Percentiles rank a stretch among this genome's conserved stretches.
Evolutionary conservation across 2,329 filamentous ascomycete species (phyloP).

Genomic region (Clarireedia paspali): DNA sequence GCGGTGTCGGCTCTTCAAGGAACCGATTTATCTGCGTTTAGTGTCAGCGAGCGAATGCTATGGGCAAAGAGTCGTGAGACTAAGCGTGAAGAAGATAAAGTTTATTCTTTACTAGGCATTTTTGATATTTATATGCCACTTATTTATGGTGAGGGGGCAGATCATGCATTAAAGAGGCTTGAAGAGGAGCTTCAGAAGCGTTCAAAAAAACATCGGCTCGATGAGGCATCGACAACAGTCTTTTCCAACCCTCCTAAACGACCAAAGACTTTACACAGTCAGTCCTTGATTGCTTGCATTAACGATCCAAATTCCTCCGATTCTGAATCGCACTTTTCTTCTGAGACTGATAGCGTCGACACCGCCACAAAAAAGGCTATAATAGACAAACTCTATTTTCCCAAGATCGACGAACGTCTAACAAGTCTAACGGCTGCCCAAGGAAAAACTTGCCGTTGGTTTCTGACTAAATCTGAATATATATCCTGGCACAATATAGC

Average conservation of each 20-base stretch:
- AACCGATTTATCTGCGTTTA: constrained; percentile 7
- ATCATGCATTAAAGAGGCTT: constrained; percentile 29
- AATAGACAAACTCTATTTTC: constrained; percentile 32
- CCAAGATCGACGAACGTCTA: constrained; percentile 33
- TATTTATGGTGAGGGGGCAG: constrained; percentile 32
- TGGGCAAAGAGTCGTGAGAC: constrained; percentile 34
- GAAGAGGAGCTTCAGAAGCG: constrained; percentile 28
- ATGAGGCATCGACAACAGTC: constrained; percentile 7
- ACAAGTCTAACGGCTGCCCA: constrained; percentile 32
- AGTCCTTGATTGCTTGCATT: not conserved
- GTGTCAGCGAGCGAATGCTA: constrained; percentile 26
- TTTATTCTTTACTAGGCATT: constrained; percentile 36
- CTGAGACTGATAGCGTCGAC: no score
- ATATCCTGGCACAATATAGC: constrained; percentile 31
- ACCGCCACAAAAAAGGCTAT: constrained; percentile 16
- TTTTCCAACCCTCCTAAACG: constrained; percentile 11
- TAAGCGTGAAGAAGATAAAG: constrained; percentile 29
- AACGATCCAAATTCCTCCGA: not conserved
- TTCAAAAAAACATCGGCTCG: constrained; percentile 9
- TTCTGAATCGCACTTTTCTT: not conserved
- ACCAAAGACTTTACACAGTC: constrained; percentile 7
- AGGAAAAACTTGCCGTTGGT: constrained; percentile 35
- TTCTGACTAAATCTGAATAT: constrained; percentile 31
- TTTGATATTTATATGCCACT: constrained; percentile 38
- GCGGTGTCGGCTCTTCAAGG: constrained; percentile 10